Percentiles rank a stretch among this genome's conserved stretches.
phyloP scores from a whole-genome alignment of 768 basidiomycete genomes.

The Gelatoporia subvermispora region DNA sequence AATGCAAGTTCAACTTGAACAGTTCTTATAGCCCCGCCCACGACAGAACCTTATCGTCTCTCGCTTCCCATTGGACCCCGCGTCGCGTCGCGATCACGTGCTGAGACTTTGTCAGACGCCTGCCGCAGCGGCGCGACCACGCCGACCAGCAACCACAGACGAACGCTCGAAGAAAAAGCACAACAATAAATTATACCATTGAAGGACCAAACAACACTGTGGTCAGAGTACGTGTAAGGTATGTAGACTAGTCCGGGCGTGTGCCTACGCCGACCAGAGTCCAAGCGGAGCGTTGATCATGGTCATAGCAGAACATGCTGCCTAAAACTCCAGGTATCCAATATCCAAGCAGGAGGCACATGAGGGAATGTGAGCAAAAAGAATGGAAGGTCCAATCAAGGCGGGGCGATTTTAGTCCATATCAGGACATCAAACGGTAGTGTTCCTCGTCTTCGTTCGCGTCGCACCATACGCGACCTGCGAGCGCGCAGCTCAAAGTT shows the following conservation, averaged over 20 bases:
- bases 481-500: slow-evolving; percentile 24
- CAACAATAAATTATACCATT: slow-evolving; percentile 1
- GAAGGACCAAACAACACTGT: background rate
- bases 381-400: too few relatives aligned
- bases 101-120: slow-evolving; percentile 2
- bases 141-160: background rate
- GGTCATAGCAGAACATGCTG: too few relatives aligned
- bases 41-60: slow-evolving; percentile 17
- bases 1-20: slow-evolving; percentile 5
- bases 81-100: slow-evolving; percentile 16
- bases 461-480: slow-evolving; percentile 3
- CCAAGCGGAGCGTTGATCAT: too few relatives aligned
- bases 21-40: slow-evolving; percentile 17
- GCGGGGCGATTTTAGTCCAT: too few relatives aligned
- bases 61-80: slow-evolving; percentile 15
- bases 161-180: background rate
- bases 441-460: background rate
- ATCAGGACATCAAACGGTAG: background rate
- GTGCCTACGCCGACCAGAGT: too few relatives aligned
- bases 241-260: too few relatives aligned
- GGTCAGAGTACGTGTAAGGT: background rate
- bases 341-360: too few relatives aligned
- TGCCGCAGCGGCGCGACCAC: background rate
- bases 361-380: too few relatives aligned
- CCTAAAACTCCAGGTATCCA: too few relatives aligned